A percentile compares a stretch with the other conserved stretches of the same genome.
Conservation (phyloP, 2,329 filamentous ascomycete genomes). For the Akanthomyces muscarius region DNA sequence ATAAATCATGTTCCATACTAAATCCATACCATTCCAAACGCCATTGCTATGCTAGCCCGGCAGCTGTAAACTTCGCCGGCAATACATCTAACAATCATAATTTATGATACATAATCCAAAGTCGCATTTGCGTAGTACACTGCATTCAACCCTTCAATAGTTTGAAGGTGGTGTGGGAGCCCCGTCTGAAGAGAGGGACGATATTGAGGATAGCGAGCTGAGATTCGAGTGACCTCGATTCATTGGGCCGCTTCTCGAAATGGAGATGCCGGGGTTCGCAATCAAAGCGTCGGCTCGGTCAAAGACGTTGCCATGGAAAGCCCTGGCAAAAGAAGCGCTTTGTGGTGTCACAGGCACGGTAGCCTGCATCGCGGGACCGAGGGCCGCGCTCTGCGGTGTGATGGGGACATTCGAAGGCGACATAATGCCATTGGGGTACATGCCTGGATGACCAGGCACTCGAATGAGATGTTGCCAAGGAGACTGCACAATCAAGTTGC, state of each 20-base stretch:
- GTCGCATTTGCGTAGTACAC: slow-evolving; percentile 1
- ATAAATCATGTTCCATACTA: background rate
- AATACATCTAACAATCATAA: slow-evolving; percentile 16
- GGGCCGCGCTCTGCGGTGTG: slow-evolving; percentile 82
- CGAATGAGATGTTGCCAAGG: slow-evolving; percentile 49
- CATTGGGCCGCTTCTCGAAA: slow-evolving; percentile 49
- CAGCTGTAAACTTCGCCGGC: slow-evolving; percentile 7
- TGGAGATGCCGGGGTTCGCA: slow-evolving; percentile 53
- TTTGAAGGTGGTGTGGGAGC: slow-evolving; percentile 15
- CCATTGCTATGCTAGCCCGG: slow-evolving; percentile 15
- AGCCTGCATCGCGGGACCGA: slow-evolving; percentile 86
- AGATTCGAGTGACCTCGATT: slow-evolving; percentile 38
- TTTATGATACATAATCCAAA: slow-evolving; percentile 14
- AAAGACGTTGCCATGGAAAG: slow-evolving; percentile 57
- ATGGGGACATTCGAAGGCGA: slow-evolving; percentile 50
- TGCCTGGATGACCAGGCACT: slow-evolving; percentile 24
- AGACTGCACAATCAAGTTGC: slow-evolving; percentile 61
- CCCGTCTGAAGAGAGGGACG: slow-evolving; percentile 40
- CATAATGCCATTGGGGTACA: slow-evolving; percentile 17
- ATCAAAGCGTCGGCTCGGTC: slow-evolving; percentile 56
- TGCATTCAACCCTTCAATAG: slow-evolving; percentile 3
- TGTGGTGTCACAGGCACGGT: slow-evolving; percentile 73
- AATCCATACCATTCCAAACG: slow-evolving; percentile 9
- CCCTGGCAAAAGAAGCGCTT: slow-evolving; percentile 51
- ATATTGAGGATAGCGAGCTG: slow-evolving; percentile 38